phyloP scores from a whole-genome alignment of 192 early-diverging fungal genomes.

The Mortierella alpina region DNA sequence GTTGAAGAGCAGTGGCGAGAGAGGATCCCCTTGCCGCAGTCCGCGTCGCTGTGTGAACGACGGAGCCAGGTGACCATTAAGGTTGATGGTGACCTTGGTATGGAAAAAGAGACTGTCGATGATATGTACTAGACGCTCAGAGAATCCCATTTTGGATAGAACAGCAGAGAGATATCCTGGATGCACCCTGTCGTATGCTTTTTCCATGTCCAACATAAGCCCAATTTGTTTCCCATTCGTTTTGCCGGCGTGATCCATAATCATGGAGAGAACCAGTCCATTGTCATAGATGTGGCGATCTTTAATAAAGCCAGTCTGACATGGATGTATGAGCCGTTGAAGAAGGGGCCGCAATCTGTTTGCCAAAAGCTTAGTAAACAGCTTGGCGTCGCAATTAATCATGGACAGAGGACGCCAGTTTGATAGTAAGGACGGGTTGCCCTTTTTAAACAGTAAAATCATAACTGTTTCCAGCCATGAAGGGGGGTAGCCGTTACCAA shows the following conservation, averaged over 20 bases:
- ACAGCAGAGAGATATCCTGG: constrained; percentile 10
- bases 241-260: background rate
- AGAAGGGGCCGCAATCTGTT: background rate
- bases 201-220: constrained; percentile 35
- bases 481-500: background rate
- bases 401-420: constrained; percentile 34
- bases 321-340: constrained; percentile 2
- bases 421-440: constrained; percentile 11
- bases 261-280: background rate
- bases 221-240: background rate
- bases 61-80: too few species aligned
- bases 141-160: background rate
- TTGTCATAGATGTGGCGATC: constrained; percentile 30
- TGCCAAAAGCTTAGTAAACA: constrained; percentile 21
- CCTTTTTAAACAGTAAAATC: constrained; percentile 41
- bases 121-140: background rate
- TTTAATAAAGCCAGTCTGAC: constrained; percentile 23
- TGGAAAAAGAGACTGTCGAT: constrained; percentile 26
- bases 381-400: constrained; percentile 31
- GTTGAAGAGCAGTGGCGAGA: constrained; percentile 41
- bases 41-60: too few species aligned
- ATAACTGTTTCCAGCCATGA: constrained; percentile 24
- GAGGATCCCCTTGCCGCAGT: constrained; percentile 49
- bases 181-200: constrained; percentile 41
- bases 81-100: too few species aligned